Percentiles rank a stretch among this genome's conserved stretches.
Conservation (phyloP, 768 basidiomycete genomes). For the Suillus variegatus region DNA sequence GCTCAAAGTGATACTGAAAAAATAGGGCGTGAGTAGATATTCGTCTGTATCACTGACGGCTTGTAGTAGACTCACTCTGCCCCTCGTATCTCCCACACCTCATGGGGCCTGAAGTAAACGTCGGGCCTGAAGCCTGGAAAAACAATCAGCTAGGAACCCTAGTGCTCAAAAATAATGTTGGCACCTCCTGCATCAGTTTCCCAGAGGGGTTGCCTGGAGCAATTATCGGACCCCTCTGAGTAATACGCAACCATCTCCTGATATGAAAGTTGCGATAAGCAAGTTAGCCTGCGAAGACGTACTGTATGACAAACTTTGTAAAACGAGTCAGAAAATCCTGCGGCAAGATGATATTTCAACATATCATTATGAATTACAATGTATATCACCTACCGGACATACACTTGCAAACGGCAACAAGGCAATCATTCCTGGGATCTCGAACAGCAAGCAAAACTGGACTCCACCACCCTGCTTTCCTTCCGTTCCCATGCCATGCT, state of each 20-base stretch:
- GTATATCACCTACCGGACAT: constrained; percentile 62
- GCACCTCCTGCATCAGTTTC: constrained; percentile 66
- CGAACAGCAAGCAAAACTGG: constrained; percentile 81
- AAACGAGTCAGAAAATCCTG: constrained; percentile 84
- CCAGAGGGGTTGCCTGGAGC: constrained; percentile 54
- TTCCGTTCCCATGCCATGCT: constrained; percentile 89
- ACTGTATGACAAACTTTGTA: constrained; percentile 54
- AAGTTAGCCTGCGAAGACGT: constrained; percentile 4
- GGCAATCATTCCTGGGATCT: constrained; percentile 59
- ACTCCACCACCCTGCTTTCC: constrained; percentile 92
- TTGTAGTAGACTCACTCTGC: constrained; percentile 52
- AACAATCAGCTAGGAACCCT: neutral
- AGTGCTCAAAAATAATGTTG: constrained; percentile 16
- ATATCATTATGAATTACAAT: neutral
- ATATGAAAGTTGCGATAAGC: constrained; percentile 20
- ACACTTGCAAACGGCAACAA: constrained; percentile 87
- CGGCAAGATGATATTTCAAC: constrained; percentile 5
- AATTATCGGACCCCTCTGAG: constrained; percentile 51
- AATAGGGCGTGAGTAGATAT: constrained; percentile 13
- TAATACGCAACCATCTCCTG: constrained; percentile 70
- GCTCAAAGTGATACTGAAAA: constrained; percentile 71
- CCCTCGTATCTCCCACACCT: constrained; percentile 90
- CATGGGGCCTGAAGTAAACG: constrained; percentile 68
- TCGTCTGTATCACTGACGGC: neutral
- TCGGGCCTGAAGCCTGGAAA: constrained; percentile 60